Conservation (phyloP, 352 stramenopile species). For the Globisporangium sylvaticum region DNA sequence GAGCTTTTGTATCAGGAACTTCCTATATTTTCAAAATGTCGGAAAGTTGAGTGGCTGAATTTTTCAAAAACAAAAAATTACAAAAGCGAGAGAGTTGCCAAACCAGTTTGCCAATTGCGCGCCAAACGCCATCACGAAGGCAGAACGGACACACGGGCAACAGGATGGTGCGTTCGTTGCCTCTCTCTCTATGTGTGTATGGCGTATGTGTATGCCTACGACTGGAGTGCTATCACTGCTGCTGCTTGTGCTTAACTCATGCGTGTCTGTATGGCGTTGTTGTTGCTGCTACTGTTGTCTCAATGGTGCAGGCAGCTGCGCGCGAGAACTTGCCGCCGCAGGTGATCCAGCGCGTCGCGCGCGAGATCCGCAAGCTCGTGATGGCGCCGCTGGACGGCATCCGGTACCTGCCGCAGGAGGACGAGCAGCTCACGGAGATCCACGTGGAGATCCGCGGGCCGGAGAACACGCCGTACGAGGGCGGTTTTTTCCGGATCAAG, state of each 20-base stretch:
- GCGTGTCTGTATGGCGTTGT: not conserved
- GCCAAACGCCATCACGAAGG: not conserved
- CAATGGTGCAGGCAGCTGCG: conserved; percentile 17
- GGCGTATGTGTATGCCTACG: not conserved
- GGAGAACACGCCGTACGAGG: conserved; percentile 96
- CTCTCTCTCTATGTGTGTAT: not conserved
- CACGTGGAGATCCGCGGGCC: conserved; percentile 96
- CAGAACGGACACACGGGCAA: not conserved
- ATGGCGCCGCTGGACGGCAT: conserved; percentile 90
- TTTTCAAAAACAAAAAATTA: conserved; percentile 4
- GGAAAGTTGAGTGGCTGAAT: not conserved
- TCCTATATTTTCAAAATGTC: not conserved
- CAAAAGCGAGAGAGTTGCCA: not conserved
- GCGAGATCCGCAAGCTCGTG: conserved; percentile 91
- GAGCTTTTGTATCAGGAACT: not conserved
- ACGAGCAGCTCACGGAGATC: conserved; percentile 90
- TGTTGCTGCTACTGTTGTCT: not conserved
- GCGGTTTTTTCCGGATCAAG: conserved; percentile 95
- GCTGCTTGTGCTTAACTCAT: not conserved
- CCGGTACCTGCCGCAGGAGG: conserved; percentile 87
- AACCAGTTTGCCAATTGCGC: conserved; percentile 5
- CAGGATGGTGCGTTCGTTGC: conserved; percentile 2
- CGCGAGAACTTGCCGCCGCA: conserved; percentile 79
- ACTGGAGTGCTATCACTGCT: not conserved
- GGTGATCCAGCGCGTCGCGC: conserved; percentile 89